Conservation (phyloP, 495 filamentous ascomycete genomes). For the Aspergillus incahuasiensis region DNA sequence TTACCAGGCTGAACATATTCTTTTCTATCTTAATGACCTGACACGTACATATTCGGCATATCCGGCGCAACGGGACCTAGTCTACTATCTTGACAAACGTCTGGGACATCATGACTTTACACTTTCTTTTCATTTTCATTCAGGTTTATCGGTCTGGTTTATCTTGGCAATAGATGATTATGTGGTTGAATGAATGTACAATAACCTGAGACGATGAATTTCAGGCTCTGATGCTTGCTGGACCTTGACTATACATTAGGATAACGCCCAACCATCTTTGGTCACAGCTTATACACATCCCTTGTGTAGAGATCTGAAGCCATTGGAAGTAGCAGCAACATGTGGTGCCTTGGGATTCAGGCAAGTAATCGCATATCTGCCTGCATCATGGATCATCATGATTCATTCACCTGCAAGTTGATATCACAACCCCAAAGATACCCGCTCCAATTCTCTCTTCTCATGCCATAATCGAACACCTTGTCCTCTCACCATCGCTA, state of each 20-base stretch:
- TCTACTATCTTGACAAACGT: slow-evolving; percentile 20
- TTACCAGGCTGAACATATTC: slow-evolving; percentile 22
- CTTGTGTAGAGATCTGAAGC: not conserved
- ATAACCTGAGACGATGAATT: slow-evolving; percentile 10
- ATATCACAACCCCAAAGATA: not conserved
- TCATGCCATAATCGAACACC: slow-evolving; percentile 4
- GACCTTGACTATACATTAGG: too few relatives aligned
- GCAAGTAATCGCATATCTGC: slow-evolving; percentile 10
- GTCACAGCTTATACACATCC: too few relatives aligned
- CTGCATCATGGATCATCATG: not conserved
- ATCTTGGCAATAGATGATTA: slow-evolving; percentile 20
- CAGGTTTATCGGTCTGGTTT: slow-evolving; percentile 7
- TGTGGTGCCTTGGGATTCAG: slow-evolving; percentile 9
- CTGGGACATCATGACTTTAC: slow-evolving; percentile 18
- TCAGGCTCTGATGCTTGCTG: not conserved
- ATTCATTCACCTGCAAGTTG: not conserved
- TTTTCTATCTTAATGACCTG: slow-evolving; percentile 21
- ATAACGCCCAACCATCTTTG: too few relatives aligned
- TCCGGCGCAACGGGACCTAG: slow-evolving; percentile 23
- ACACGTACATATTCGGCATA: slow-evolving; percentile 31
- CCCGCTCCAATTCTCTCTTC: not conserved
- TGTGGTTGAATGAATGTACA: slow-evolving; percentile 14
- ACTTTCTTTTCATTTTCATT: slow-evolving; percentile 13
- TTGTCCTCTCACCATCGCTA: not conserved
- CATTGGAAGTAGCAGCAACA: not conserved